phyloP scores from a whole-genome alignment of 1,284 basidiomycete species.

The Ceratobasidium sp. region DNA sequence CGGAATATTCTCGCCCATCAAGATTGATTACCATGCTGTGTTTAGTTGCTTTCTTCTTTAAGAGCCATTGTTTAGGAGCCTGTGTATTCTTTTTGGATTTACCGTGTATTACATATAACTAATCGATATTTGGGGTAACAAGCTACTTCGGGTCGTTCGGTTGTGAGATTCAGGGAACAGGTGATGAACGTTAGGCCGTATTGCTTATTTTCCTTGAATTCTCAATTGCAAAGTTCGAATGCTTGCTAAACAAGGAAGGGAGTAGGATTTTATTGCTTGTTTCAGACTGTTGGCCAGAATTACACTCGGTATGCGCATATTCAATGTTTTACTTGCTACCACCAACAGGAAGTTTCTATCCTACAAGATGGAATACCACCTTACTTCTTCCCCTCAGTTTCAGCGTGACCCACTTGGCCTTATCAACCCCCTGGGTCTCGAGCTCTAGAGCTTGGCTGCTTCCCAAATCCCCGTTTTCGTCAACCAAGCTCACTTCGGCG shows the following conservation, averaged over 20 bases:
- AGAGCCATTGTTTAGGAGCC: too few species aligned
- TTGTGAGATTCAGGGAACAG: slow-evolving; percentile 34
- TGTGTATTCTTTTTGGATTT: too few species aligned
- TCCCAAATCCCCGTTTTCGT: slow-evolving; percentile 1
- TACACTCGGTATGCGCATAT: not conserved
- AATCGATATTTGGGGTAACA: slow-evolving; percentile 8
- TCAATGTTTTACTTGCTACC: not conserved
- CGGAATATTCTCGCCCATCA: too few species aligned
- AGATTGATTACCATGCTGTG: too few species aligned
- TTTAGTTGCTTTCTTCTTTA: too few species aligned
- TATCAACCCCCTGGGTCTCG: slow-evolving; percentile 2
- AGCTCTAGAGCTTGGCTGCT: not conserved
- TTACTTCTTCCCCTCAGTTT: slow-evolving; percentile 20
- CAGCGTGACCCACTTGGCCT: slow-evolving; percentile 24
- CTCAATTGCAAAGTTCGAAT: slow-evolving; percentile 25
- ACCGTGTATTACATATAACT: too few species aligned
- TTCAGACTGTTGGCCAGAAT: not conserved
- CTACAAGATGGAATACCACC: not conserved
- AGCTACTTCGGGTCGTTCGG: slow-evolving; percentile 36
- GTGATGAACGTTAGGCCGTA: slow-evolving; percentile 31
- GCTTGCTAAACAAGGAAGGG: slow-evolving; percentile 15
- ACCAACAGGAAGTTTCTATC: not conserved
- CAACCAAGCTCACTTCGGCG: not conserved
- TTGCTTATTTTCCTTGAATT: slow-evolving; percentile 19
- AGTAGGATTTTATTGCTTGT: not conserved